Evolutionary conservation across 129 eudicot genomes (phyloP).

Genomic region (Smallanthus sonchifolius): DNA sequence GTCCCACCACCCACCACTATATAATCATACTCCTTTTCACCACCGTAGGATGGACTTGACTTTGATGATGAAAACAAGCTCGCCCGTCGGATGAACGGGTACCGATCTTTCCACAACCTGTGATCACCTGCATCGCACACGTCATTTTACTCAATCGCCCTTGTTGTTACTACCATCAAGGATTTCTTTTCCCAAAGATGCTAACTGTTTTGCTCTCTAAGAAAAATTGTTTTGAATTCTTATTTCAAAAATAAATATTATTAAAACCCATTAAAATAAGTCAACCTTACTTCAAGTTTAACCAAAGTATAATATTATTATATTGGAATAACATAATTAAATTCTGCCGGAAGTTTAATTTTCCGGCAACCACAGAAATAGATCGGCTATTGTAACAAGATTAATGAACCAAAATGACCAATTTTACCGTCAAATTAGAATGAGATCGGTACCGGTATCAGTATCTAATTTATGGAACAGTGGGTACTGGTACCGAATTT

Average conservation of each 20-base stretch:
- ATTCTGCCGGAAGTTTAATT: not conserved
- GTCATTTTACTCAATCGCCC: not conserved
- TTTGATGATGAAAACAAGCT: constrained; percentile 54
- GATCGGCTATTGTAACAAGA: not conserved
- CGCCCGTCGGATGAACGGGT: constrained; percentile 70
- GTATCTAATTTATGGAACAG: too few relatives aligned
- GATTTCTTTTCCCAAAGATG: constrained; percentile 15
- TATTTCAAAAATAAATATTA: not conserved
- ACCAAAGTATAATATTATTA: too few relatives aligned
- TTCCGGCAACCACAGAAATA: not conserved
- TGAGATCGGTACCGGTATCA: too few relatives aligned
- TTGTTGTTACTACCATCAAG: constrained; percentile 8
- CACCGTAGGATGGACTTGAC: constrained; percentile 34
- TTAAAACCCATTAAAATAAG: too few relatives aligned
- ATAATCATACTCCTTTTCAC: constrained; percentile 47
- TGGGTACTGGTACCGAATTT: too few relatives aligned
- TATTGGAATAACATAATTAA: not conserved
- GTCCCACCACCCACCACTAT: constrained; percentile 95
- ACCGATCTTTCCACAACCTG: constrained; percentile 35
- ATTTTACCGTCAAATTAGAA: too few relatives aligned
- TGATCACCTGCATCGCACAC: constrained; percentile 37
- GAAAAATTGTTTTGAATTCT: not conserved
- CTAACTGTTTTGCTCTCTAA: not conserved
- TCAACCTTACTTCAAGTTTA: too few relatives aligned
- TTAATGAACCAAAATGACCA: not conserved